Percentiles rank a stretch among this genome's conserved stretches.
phyloP scores from a whole-genome alignment of 352 stramenopile species.

The Phytophthora europaea region DNA sequence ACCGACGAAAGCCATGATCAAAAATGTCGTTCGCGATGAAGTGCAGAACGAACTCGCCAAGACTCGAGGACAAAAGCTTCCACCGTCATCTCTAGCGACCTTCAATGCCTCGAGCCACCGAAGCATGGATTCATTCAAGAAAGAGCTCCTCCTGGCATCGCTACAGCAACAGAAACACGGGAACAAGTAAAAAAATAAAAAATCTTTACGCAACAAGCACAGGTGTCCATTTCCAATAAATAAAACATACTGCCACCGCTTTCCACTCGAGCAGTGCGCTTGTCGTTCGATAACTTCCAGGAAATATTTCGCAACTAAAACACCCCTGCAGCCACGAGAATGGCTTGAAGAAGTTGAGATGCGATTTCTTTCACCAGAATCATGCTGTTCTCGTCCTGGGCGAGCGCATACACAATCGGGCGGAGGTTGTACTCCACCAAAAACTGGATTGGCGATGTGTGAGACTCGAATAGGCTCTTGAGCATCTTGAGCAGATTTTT shows the following conservation, averaged over 20 bases:
- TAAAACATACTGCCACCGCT: conserved; percentile 36
- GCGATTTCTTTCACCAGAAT: conserved; percentile 92
- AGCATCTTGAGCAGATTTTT: conserved; percentile 95
- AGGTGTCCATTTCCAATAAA: conserved; percentile 48
- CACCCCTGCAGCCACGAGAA: conserved; percentile 77
- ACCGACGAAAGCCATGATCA: conserved; percentile 71
- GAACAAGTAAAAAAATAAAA: conserved; percentile 22
- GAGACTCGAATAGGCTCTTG: conserved; percentile 90
- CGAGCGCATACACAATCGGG: conserved; percentile 77
- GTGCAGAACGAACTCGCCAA: conserved; percentile 73
- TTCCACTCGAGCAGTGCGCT: conserved; percentile 29
- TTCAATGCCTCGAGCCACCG: conserved; percentile 75
- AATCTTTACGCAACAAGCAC: conserved; percentile 24
- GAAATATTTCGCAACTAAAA: conserved; percentile 38
- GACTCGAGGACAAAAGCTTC: conserved; percentile 45
- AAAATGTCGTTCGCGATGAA: conserved; percentile 66
- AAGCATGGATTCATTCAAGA: conserved; percentile 78
- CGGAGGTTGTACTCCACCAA: conserved; percentile 92
- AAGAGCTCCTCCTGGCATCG: conserved; percentile 58
- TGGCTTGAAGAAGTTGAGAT: conserved; percentile 85
- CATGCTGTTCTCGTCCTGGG: conserved; percentile 91
- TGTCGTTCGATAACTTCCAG: conserved; percentile 7
- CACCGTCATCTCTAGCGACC: conserved; percentile 16
- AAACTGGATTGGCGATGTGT: conserved; percentile 88
- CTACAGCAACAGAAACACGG: conserved; percentile 53